Evolutionary conservation across 768 basidiomycete genomes (phyloP).

Genomic region (Hebeloma cylindrosporum): DNA sequence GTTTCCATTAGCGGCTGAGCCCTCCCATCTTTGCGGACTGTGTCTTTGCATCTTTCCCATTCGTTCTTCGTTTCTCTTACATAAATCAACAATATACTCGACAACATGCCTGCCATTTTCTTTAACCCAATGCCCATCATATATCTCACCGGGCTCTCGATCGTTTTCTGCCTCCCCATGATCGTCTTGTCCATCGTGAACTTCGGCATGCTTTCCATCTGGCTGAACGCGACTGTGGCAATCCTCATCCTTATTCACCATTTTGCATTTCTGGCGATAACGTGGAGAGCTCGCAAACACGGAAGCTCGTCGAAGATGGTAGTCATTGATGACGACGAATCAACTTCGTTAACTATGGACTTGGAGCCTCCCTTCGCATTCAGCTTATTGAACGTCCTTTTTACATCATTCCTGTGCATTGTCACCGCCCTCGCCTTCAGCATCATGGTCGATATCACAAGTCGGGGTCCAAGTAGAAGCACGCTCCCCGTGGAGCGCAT

Average conservation of each 20-base stretch:
- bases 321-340: conserved; percentile 14
- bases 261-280: conserved; percentile 11
- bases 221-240: conserved; percentile 23
- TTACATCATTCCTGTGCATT: conserved; percentile 19
- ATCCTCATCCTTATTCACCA: conserved; percentile 23
- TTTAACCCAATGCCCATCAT: conserved; percentile 16
- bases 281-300: conserved; percentile 10
- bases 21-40: too few species aligned
- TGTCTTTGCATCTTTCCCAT: too few species aligned
- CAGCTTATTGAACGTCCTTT: conserved; percentile 15
- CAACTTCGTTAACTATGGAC: conserved; percentile 1
- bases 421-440: conserved; percentile 23
- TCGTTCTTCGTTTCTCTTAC: conserved; percentile 4
- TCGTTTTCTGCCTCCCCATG: conserved; percentile 20
- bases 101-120: conserved; percentile 13
- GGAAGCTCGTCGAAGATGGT: not conserved
- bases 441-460: conserved; percentile 29
- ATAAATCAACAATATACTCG: not conserved
- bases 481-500: conserved; percentile 25
- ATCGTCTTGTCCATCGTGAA: conserved; percentile 27
- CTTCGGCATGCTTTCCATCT: conserved; percentile 28
- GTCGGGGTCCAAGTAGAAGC: conserved; percentile 21
- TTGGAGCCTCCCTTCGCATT: conserved; percentile 16
- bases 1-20: too few species aligned
- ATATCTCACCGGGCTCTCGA: conserved; percentile 15